Evolutionary conservation across 345 rosid species (phyloP).

Genomic region (Rhodomyrtus tomentosa): DNA sequence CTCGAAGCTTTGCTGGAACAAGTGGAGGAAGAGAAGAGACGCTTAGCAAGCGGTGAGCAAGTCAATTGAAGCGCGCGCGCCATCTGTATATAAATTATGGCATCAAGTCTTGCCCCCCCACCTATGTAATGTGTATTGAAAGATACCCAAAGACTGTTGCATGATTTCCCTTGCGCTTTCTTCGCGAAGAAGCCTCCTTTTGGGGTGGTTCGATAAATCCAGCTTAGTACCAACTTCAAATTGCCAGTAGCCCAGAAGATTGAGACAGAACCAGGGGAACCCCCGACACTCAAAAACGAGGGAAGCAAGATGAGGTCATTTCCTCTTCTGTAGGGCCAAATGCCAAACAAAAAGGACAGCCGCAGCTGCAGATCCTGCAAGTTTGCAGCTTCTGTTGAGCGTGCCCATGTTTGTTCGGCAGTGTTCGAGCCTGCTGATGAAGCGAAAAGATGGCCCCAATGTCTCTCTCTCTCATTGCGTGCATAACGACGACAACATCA

Average conservation of each 20-base stretch:
- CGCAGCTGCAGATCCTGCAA: neutral
- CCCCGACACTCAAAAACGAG: neutral
- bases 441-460: neutral
- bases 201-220: neutral
- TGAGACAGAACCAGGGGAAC: neutral
- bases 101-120: neutral
- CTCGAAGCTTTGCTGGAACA: slow-evolving; percentile 75
- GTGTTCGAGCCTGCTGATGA: neutral
- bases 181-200: neutral
- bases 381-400: neutral
- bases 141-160: neutral
- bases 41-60: slow-evolving; percentile 31
- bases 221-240: neutral
- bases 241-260: neutral
- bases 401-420: neutral
- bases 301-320: neutral
- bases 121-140: neutral
- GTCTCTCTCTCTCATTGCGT: neutral
- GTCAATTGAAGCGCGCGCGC: slow-evolving; percentile 15
- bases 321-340: neutral
- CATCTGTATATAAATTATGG: neutral
- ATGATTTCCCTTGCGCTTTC: neutral
- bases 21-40: slow-evolving; percentile 89
- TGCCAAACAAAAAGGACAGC: neutral
- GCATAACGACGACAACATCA: neutral